These are phyloP conservation scores for Ogataea nakhonphanomensis DNA, from an alignment of 805 yeast species.

Conservation along the genomic window DNA sequence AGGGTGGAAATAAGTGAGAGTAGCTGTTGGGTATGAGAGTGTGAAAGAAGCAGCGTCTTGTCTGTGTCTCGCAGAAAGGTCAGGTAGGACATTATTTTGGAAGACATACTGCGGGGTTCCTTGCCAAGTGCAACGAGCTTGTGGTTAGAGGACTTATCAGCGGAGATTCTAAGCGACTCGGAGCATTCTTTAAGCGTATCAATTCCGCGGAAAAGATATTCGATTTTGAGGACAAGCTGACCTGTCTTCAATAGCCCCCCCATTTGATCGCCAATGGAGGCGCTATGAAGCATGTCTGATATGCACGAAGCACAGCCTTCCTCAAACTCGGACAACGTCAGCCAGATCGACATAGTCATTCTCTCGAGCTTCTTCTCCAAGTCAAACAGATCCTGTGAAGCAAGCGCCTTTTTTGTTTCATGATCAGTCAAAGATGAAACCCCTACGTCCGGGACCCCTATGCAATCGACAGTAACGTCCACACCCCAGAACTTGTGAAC, in stretches of 20 bases:
- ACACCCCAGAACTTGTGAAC: conserved; percentile 97
- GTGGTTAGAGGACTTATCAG: conserved; percentile 23
- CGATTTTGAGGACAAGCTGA: conserved; percentile 65
- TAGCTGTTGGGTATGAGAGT: conserved; percentile 55
- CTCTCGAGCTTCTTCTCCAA: conserved; percentile 64
- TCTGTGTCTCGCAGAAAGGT: conserved; percentile 70
- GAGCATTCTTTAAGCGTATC: conserved; percentile 42
- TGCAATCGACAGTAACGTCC: conserved; percentile 57
- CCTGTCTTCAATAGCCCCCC: conserved; percentile 72
- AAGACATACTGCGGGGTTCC: conserved; percentile 84
- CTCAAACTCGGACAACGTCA: conserved; percentile 81
- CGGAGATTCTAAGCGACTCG: conserved; percentile 13
- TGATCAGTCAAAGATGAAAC: conserved; percentile 6
- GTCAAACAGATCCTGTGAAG: conserved; percentile 46
- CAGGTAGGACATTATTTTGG: conserved; percentile 85
- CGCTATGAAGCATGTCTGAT: conserved; percentile 84
- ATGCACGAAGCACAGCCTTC: conserved; percentile 87
- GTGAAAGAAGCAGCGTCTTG: conserved; percentile 31
- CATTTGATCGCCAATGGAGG: conserved; percentile 67
- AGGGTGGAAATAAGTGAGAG: conserved; percentile 82
- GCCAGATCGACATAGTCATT: conserved; percentile 69
- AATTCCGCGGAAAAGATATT: conserved; percentile 71
- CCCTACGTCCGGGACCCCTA: conserved; percentile 40
- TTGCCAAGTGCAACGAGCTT: conserved; percentile 39
- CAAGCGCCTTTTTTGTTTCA: conserved; percentile 23